Evolutionary conservation across 345 rosid genomes (phyloP), one percentile per base, ranked within the genome.

Genomic region (Isatis tinctoria): DNA sequence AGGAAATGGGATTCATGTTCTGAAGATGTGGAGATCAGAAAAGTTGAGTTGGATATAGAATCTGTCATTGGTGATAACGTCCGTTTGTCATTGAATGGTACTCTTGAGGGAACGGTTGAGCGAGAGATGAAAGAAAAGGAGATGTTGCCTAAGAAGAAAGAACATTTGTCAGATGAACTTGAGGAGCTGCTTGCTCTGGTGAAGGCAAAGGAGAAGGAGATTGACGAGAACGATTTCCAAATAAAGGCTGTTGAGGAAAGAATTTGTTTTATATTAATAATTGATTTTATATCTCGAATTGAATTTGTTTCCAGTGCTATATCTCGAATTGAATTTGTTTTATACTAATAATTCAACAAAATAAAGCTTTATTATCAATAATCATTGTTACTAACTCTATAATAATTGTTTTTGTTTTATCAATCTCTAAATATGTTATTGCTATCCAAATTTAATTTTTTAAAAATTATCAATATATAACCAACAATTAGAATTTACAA

Each of bases 141-240:
- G 69, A 61, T 49, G 59, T 82, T 88, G 39, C 51, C 43, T 70
- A 78, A 82, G 75, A 82, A 69, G 83, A 88, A 82, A 75, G 85
- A 86, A 24, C 65, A 67, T 28, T 84, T 93, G 43, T 59, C 77
- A 0, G 66, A 77, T 35, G 89, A 93, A 78, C 85, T 93, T 76
- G 81, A 83, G 64, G 74, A 82, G 63, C 81, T 93, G 33, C 89
- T 93, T 73, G 88, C 86, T 70, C 52, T 90, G 57, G 92, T 90
- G 47, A 86, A 75, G 80, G 83, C 82, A 53, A 93, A 88, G 77
- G 91, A 90, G 73, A 82, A 76, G 62, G 89, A 86, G 87, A 86
- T 90, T 39, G 82, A 83, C 0, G 87, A 86, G 70, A 88, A 90
- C 60, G 83, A 88, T 60, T 58, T 77, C 40, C 83, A 83, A 43